Base-by-base conservation (phyloP, 768 basidiomycete species). In the Suillus subaureus region DNA sequence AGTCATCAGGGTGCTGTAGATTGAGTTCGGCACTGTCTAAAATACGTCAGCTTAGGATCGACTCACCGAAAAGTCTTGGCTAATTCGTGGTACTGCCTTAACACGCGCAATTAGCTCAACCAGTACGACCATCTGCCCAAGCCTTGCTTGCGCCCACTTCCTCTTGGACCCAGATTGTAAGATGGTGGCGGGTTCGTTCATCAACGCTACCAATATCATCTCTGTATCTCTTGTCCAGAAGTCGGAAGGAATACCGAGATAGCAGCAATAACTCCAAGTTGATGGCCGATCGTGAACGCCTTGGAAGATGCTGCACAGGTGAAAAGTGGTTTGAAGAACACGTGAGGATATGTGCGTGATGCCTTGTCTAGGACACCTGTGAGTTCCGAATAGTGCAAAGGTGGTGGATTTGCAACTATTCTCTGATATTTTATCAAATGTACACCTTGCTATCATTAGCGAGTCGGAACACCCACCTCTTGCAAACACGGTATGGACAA, bases 291-390 rank as follows among this genome's bases (percentile, higher is more conserved):
- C 13, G 83, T 80, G n/a, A 84, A 71, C 63, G 87, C 87, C 69
- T 89, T 89, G 51, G 81, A 80, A 0, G 89, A 87, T 3, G 86
- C 85, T 0, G 91, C 89, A 66, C 89, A 91, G 0, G 82, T 76
- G 70, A 93, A 91, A 9, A 93, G 75, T 0, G 89, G 88, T 71
- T 88, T 90, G 79, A 86, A 92, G 75, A 93, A 91, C 0, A 87
- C 66, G 61, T 83, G 87, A 0, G 90, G 91, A 64, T 85, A 82
- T 18, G 75, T 68, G 54, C 81, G 77, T 2, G 89, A 86, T 23
- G 89, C 68, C 18, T 75, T 75, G 39, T 83, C 78, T 2, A 92
- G 78, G 49, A 93, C 79, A 40, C 79, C 75, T 6, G 85, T 80
- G 0, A 93, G 75, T 2, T 78, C 73, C 2, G 77, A 72, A 49